phyloP scores from a whole-genome alignment of 1,139 yeast species.

The Geotrichum fermentans region DNA sequence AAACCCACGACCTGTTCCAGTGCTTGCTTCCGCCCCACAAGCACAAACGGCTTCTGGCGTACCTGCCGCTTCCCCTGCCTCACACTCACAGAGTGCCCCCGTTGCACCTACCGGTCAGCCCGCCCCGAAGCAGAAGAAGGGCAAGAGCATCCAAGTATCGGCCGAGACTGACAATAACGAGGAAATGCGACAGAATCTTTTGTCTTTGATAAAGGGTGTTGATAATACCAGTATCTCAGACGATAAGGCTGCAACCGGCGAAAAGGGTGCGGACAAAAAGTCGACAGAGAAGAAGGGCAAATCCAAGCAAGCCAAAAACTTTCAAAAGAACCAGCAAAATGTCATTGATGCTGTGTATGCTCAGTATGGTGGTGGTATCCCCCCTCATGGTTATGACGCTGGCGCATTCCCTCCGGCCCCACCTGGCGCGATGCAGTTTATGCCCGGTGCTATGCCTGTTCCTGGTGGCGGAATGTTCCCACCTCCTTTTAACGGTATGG shows the following conservation, averaged over 20 bases:
- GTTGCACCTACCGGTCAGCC: conserved; percentile 17
- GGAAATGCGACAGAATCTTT: conserved; percentile 39
- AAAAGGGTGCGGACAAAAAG: conserved; percentile 21
- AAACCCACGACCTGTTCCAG: neutral
- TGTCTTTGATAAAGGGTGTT: conserved; percentile 40
- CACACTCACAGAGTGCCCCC: too few relatives aligned
- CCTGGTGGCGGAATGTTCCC: conserved; percentile 32
- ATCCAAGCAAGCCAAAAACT: conserved; percentile 37
- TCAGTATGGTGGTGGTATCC: conserved; percentile 37
- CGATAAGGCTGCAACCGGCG: conserved; percentile 19
- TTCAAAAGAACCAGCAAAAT: conserved; percentile 37
- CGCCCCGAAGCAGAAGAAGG: neutral
- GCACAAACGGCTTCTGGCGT: neutral
- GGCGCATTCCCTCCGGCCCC: conserved; percentile 30
- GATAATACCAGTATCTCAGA: conserved; percentile 23
- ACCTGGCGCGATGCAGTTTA: conserved; percentile 17
- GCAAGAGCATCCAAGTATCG: conserved; percentile 7
- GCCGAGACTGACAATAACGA: conserved; percentile 20
- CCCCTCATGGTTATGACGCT: conserved; percentile 27
- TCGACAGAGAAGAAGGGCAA: conserved; percentile 34
- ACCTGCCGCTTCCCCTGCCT: conserved; percentile 8
- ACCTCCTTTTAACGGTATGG: conserved; percentile 19
- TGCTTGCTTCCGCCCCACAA: neutral
- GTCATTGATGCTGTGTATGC: conserved; percentile 45
- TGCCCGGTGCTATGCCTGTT: too few relatives aligned